Evolutionary conservation across 1,284 basidiomycete genomes (phyloP).

Genomic region (Fomitopsis pinicola): DNA sequence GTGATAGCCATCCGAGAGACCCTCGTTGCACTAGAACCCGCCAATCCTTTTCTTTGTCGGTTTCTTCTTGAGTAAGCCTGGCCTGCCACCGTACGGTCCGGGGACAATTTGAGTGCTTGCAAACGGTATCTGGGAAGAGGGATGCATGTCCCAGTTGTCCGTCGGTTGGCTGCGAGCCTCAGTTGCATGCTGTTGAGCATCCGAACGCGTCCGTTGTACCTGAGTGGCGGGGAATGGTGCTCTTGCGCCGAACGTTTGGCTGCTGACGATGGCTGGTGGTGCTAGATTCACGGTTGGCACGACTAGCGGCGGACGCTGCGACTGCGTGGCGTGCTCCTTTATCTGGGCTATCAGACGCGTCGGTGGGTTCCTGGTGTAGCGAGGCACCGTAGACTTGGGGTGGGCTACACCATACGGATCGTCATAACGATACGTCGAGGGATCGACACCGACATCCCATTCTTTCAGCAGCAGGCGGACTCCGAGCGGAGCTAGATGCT

Average conservation of each 20-base stretch:
- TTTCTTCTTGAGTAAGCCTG: constrained; percentile 47
- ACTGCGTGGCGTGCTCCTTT: constrained; percentile 9
- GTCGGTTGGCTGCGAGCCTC: constrained; percentile 16
- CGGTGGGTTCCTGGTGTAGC: constrained; percentile 1
- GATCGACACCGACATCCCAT: constrained; percentile 57
- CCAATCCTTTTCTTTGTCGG: constrained; percentile 65
- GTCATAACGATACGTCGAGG: constrained; percentile 43
- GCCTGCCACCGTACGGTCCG: constrained; percentile 67
- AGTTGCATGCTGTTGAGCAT: constrained; percentile 1
- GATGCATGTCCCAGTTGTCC: neutral
- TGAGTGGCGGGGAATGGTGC: constrained; percentile 9
- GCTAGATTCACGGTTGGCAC: constrained; percentile 8
- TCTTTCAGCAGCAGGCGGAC: constrained; percentile 61
- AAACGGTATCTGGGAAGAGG: constrained; percentile 41
- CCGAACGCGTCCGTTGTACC: constrained; percentile 5
- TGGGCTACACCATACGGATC: constrained; percentile 44
- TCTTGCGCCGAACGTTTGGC: constrained; percentile 8
- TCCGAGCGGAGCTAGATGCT: constrained; percentile 38
- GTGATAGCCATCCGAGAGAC: too few species aligned
- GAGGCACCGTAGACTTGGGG: neutral
- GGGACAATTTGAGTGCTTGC: constrained; percentile 68
- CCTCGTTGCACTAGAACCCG: constrained; percentile 51
- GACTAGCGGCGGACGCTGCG: constrained; percentile 20
- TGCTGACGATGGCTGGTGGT: constrained; percentile 20
- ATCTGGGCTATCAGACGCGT: neutral